Conservation (phyloP, 2,329 filamentous ascomycete genomes). For the Periconia macrospinosa region DNA sequence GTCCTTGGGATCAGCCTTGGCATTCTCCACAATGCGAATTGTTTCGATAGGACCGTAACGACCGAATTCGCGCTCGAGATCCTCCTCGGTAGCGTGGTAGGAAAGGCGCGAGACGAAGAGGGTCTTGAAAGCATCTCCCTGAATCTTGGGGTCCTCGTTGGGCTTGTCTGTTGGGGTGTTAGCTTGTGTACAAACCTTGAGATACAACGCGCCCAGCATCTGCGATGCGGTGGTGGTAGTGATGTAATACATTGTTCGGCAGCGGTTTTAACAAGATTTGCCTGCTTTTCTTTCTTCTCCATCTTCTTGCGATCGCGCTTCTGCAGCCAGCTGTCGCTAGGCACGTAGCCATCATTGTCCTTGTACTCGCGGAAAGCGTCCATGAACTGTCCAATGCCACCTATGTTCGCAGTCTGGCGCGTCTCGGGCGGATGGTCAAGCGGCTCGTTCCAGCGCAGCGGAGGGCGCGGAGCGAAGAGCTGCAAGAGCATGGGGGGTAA, state of each 20-base stretch:
- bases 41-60: slow-evolving; percentile 93
- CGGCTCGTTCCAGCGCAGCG: slow-evolving; percentile 84
- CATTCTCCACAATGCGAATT: slow-evolving; percentile 84
- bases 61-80: slow-evolving; percentile 90
- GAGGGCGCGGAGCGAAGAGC: slow-evolving; percentile 92
- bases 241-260: slow-evolving; percentile 62
- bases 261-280: slow-evolving; percentile 65
- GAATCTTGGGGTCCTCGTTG: slow-evolving; percentile 79
- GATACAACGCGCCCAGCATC: background rate
- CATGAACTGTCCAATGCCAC: slow-evolving; percentile 74
- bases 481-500: slow-evolving; percentile 89
- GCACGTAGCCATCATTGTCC: slow-evolving; percentile 72
- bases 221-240: background rate
- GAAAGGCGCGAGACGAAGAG: slow-evolving; percentile 88
- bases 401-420: slow-evolving; percentile 72
- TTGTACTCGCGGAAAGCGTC: slow-evolving; percentile 75
- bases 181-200: slow-evolving; percentile 8
- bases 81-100: slow-evolving; percentile 85
- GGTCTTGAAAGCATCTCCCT: slow-evolving; percentile 93
- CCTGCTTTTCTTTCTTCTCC: slow-evolving; percentile 73
- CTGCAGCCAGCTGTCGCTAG: slow-evolving; percentile 93
- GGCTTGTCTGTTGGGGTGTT: slow-evolving; percentile 67
- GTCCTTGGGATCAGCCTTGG: slow-evolving; percentile 68
- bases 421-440: slow-evolving; percentile 81
- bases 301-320: slow-evolving; percentile 78